A percentile compares a stretch with the other conserved stretches of the same genome.
Evolutionary conservation across 139 green algal species (phyloP).

Genomic region (Micromonas commoda): DNA sequence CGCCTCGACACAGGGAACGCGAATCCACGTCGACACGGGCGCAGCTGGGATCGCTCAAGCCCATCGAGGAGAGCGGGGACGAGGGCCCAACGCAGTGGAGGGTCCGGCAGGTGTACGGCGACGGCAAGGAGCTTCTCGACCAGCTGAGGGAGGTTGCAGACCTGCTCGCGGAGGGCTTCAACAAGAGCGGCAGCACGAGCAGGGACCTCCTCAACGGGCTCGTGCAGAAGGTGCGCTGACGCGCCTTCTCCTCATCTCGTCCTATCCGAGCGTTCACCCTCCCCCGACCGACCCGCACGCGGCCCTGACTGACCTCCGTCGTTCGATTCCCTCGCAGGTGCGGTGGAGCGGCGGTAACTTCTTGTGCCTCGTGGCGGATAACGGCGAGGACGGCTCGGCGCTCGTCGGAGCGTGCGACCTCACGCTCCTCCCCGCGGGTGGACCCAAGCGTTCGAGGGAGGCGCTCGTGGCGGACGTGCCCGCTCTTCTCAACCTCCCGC

Average conservation of each 20-base stretch:
- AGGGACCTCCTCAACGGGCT: conserved; percentile 6
- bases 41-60: too few species aligned
- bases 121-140: conserved; percentile 5
- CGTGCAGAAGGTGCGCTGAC: conserved; percentile 6
- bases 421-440: conserved; percentile 8
- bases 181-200: background rate
- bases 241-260: background rate
- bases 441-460: conserved; percentile 5
- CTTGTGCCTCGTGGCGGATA: background rate
- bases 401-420: background rate
- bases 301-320: too few species aligned
- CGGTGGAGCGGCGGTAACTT: background rate
- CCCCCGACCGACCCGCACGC: conserved; percentile 3
- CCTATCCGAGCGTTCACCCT: background rate
- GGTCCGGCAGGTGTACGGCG: conserved; percentile 12
- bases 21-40: too few species aligned
- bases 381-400: background rate
- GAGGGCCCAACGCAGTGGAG: background rate
- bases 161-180: background rate
- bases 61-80: too few species aligned
- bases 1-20: too few species aligned
- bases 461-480: background rate
- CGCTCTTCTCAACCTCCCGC: background rate
- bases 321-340: background rate
- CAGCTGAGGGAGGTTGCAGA: conserved; percentile 5